Evolutionary conservation across 2,329 filamentous ascomycete species (phyloP).

Genomic region (Apiospora pterosperma): DNA sequence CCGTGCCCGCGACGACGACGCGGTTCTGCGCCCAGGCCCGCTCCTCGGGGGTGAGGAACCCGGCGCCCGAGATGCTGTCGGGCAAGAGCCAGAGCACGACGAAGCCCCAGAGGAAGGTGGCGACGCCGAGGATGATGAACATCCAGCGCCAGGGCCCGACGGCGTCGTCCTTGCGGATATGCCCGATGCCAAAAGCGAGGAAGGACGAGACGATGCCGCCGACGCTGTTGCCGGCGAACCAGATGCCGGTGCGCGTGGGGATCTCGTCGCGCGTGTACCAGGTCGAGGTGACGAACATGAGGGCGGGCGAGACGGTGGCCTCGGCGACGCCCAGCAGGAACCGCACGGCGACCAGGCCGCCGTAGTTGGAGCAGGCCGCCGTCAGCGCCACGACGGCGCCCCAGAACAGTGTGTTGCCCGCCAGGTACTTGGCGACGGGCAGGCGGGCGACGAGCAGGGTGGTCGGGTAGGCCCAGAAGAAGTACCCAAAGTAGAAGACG

Average conservation of each 20-base stretch:
- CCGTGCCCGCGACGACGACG: constrained; percentile 47
- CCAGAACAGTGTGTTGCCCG: constrained; percentile 47
- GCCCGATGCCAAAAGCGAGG: constrained; percentile 54
- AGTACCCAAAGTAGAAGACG: constrained; percentile 47
- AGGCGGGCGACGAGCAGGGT: constrained; percentile 44
- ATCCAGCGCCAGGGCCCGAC: constrained; percentile 54
- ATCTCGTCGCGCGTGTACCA: constrained; percentile 58
- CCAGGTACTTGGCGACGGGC: constrained; percentile 44
- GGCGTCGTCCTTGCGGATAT: constrained; percentile 31
- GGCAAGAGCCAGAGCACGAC: constrained; percentile 47
- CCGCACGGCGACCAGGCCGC: constrained; percentile 45
- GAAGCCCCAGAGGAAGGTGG: constrained; percentile 49
- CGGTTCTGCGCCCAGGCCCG: constrained; percentile 43
- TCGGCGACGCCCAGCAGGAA: constrained; percentile 54
- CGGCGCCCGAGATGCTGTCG: constrained; percentile 50
- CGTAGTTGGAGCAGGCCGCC: constrained; percentile 44
- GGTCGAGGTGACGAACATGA: constrained; percentile 53
- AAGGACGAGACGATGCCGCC: constrained; percentile 46
- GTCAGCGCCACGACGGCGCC: constrained; percentile 42
- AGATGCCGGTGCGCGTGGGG: constrained; percentile 50
- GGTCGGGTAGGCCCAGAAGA: constrained; percentile 47
- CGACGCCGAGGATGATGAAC: constrained; percentile 51
- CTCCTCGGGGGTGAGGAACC: constrained; percentile 54
- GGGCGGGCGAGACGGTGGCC: constrained; percentile 49
- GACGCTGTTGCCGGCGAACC: constrained; percentile 51